phyloP scores from a whole-genome alignment of 129 eudicot species.

The Dittrichia graveolens region DNA sequence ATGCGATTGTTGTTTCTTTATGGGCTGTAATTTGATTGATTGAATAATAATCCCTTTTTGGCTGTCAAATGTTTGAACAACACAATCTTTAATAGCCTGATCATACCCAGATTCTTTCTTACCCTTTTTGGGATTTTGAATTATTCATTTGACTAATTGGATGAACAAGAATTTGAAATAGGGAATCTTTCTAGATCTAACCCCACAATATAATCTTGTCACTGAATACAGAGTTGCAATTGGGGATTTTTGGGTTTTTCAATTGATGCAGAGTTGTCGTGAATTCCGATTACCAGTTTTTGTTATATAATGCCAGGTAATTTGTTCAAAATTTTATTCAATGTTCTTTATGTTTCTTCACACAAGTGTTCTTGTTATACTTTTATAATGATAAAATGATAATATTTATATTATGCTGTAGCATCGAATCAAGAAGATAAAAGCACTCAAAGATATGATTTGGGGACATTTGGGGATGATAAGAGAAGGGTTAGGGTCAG shows the following conservation, averaged over 20 bases:
- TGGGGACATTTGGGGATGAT: slow-evolving; percentile 65
- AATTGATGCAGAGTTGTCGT: slow-evolving; percentile 38
- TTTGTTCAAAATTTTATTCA: neutral
- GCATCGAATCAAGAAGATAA: slow-evolving; percentile 49
- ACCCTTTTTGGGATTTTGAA: slow-evolving; percentile 16
- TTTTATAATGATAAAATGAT: neutral
- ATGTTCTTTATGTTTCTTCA: neutral
- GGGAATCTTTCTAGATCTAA: slow-evolving; percentile 31
- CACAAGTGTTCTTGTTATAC: neutral
- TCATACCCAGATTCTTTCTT: neutral
- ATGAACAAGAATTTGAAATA: slow-evolving; percentile 27
- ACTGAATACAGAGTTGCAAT: slow-evolving; percentile 34
- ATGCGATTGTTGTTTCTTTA: slow-evolving; percentile 16
- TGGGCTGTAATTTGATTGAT: slow-evolving; percentile 16
- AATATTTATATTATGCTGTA: slow-evolving; percentile 24
- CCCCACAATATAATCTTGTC: slow-evolving; percentile 13
- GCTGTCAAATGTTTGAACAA: neutral
- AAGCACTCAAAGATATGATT: slow-evolving; percentile 51
- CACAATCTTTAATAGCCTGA: slow-evolving; percentile 10
- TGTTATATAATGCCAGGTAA: slow-evolving; percentile 55
- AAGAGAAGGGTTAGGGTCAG: slow-evolving; percentile 59
- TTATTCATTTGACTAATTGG: slow-evolving; percentile 11
- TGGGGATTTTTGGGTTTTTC: slow-evolving; percentile 19
- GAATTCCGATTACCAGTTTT: neutral
- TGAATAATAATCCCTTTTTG: slow-evolving; percentile 3